Percentiles rank a stretch among this genome's conserved stretches.
phyloP scores from a whole-genome alignment of 495 filamentous ascomycete species.

The Penicillium salamii region DNA sequence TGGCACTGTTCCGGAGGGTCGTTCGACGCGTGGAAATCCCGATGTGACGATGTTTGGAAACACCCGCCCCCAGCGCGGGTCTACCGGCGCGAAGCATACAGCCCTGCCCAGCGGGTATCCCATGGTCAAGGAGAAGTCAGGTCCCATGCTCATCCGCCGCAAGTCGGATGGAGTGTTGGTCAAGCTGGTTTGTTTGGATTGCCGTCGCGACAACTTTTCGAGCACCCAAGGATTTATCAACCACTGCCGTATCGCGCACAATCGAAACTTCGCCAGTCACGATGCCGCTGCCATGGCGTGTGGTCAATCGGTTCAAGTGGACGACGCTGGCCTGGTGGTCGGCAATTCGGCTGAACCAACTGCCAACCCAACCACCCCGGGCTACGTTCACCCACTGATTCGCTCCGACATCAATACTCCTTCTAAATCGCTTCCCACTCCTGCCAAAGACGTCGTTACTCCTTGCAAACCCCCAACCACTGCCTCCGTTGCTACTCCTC shows the following conservation, averaged over 20 bases:
- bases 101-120: constrained; percentile 71
- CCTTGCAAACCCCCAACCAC: constrained; percentile 18
- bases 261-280: constrained; percentile 86
- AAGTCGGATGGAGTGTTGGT: constrained; percentile 59
- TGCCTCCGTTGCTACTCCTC: constrained; percentile 31
- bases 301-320: constrained; percentile 74
- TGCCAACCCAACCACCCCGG: constrained; percentile 33
- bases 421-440: constrained; percentile 41
- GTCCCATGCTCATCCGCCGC: constrained; percentile 59
- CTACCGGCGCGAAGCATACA: constrained; percentile 60
- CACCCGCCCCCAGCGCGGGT: constrained; percentile 59
- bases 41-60: constrained; percentile 52
- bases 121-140: constrained; percentile 62
- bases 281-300: constrained; percentile 90
- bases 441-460: constrained; percentile 42
- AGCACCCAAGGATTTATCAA: constrained; percentile 98
- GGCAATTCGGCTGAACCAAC: constrained; percentile 50
- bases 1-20: constrained; percentile 50
- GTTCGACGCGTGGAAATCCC: constrained; percentile 71
- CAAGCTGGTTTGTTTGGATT: constrained; percentile 87
- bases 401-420: constrained; percentile 53
- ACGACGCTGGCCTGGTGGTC: constrained; percentile 55
- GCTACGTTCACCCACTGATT: constrained; percentile 68
- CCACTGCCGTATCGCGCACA: constrained; percentile 93
- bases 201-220: constrained; percentile 83